phyloP scores from a whole-genome alignment of 2,329 filamentous ascomycete genomes.

The Fusarium succisae region DNA sequence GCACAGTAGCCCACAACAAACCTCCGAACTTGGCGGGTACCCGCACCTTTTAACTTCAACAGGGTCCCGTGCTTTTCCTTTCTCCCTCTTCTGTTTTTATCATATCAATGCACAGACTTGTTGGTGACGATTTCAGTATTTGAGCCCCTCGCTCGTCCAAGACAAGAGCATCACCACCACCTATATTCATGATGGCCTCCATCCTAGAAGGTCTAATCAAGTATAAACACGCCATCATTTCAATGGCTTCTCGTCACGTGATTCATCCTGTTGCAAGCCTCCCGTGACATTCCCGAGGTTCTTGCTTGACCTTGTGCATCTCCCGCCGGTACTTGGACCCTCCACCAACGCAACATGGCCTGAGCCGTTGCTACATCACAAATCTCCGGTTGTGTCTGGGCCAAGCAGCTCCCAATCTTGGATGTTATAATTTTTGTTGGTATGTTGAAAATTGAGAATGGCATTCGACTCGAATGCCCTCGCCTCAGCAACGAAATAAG shows the following conservation, averaged over 20 bases:
- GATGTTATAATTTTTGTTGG: not conserved
- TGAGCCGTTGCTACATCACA: slow-evolving; percentile 18
- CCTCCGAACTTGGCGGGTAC: slow-evolving; percentile 33
- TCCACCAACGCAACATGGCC: slow-evolving; percentile 21
- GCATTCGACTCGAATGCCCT: not conserved
- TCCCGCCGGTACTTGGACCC: slow-evolving; percentile 40
- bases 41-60: slow-evolving; percentile 33
- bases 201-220: not conserved
- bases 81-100: slow-evolving; percentile 10
- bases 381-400: not conserved
- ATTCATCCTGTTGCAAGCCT: slow-evolving; percentile 16
- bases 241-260: slow-evolving; percentile 14
- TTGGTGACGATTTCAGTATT: slow-evolving; percentile 27
- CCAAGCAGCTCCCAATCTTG: not conserved
- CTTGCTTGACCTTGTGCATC: slow-evolving; percentile 40
- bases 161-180: not conserved
- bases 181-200: not conserved
- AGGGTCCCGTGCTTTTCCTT: slow-evolving; percentile 15
- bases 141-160: not conserved
- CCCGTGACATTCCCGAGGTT: slow-evolving; percentile 41
- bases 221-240: not conserved
- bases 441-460: not conserved
- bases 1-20: slow-evolving; percentile 23
- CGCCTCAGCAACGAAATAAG: slow-evolving; percentile 5
- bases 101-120: slow-evolving; percentile 33